Evolutionary conservation across 202 grass and related monocot species (phyloP), one percentile per base, ranked within the genome.

Genomic region (Thinopyrum obtusiflorum): DNA sequence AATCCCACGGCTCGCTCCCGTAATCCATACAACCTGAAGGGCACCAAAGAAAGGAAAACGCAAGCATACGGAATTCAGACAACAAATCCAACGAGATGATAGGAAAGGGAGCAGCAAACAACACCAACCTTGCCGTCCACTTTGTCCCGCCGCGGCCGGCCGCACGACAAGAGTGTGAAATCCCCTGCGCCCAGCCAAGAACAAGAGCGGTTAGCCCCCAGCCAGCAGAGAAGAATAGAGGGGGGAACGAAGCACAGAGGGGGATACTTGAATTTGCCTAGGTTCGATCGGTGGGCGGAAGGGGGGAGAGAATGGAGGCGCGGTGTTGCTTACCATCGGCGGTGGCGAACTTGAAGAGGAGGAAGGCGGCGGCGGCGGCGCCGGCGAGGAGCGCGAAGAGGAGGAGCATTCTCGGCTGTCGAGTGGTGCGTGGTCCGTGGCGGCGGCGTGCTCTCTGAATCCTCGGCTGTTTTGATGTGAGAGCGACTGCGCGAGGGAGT

Each of bases 21-120:
- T 98, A 8, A 98, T 91, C 97, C 97, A 98, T 63, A 98, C 97
- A 44, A 98, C 97, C 97, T 98, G 77, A 31, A 79, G 60, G 18
- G 40, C 35, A 80, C 5, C 20, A 13, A 36, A 12, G 15, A 28
- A 83, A 68, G 17, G 27, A 20, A 78, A 80, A 77, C 4, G 15
- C 57, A 61, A 83, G 32, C 11, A 32, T 10, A 5, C 18, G 1
- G 3, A 72, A 35, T 72, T 76, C 40, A 85, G 23, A 28, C 26
- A 65, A 29, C 9, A 12, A 83, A 85, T 85, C 60, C 10, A 61
- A 24, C 11, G 37, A 73, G 13, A 73, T 59, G 37, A 13, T 27
- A 35, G 1, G 76, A 49, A 87, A 53, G 42, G 7, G 47, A 15
- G 51, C 85, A 40, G 15, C 62, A 40, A 42, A n/a, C 27, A 62